These are phyloP conservation scores for Ogataea pilisensis DNA, from an alignment of 805 yeast species.

Conservation along the genomic window DNA sequence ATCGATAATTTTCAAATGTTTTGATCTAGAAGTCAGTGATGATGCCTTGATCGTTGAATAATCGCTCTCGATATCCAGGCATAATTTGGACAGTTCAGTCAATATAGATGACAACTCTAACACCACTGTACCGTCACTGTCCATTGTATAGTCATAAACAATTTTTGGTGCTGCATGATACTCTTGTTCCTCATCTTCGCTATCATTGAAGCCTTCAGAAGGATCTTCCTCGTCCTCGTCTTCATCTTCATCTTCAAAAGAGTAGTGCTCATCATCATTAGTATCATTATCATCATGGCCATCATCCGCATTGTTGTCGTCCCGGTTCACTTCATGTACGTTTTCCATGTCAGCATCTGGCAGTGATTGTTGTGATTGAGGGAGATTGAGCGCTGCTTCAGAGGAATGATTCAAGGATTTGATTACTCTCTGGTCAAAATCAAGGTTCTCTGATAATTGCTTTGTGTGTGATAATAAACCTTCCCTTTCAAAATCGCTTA, in stretches of 20 bases:
- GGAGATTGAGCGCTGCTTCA: background rate
- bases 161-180: slow-evolving; percentile 9
- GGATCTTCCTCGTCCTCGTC: slow-evolving; percentile 27
- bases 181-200: slow-evolving; percentile 13
- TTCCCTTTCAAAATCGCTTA: slow-evolving; percentile 58
- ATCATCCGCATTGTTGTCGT: slow-evolving; percentile 17
- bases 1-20: slow-evolving; percentile 28
- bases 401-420: slow-evolving; percentile 3
- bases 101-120: slow-evolving; percentile 14
- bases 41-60: slow-evolving; percentile 18
- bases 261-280: slow-evolving; percentile 20
- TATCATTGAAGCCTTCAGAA: slow-evolving; percentile 3
- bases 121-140: slow-evolving; percentile 19
- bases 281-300: slow-evolving; percentile 19
- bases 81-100: slow-evolving; percentile 12
- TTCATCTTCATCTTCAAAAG: slow-evolving; percentile 23
- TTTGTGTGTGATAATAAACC: slow-evolving; percentile 59
- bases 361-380: slow-evolving; percentile 1
- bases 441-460: slow-evolving; percentile 28
- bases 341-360: slow-evolving; percentile 5
- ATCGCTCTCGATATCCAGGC: slow-evolving; percentile 18
- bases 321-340: slow-evolving; percentile 16
- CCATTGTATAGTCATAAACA: slow-evolving; percentile 17
- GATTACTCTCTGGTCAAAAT: slow-evolving; percentile 12
- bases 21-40: slow-evolving; percentile 22